These are phyloP conservation scores for Ilyonectria robusta DNA, from an alignment of 2,329 filamentous ascomycete species.

Conservation along the genomic window DNA sequence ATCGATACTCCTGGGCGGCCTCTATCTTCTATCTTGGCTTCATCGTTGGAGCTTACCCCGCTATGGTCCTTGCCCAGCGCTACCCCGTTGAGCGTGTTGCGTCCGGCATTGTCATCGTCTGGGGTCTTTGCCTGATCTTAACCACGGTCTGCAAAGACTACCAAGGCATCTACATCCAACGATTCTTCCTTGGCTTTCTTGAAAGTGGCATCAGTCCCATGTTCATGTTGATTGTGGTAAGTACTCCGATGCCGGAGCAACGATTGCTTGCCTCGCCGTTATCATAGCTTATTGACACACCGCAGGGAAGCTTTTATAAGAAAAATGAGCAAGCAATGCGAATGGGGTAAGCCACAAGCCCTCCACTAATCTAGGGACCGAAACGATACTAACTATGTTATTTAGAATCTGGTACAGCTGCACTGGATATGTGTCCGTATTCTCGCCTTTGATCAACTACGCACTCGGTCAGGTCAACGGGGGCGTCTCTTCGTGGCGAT, in stretches of 20 bases:
- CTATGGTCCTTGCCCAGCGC: conserved; percentile 57
- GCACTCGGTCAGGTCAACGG: conserved; percentile 61
- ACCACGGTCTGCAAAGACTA: conserved; percentile 56
- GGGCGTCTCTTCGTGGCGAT: conserved; percentile 49
- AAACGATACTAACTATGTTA: neutral
- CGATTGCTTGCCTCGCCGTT: neutral
- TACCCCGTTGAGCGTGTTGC: conserved; percentile 63
- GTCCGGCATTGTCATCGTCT: conserved; percentile 48
- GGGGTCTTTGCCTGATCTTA: conserved; percentile 56
- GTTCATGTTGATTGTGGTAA: conserved; percentile 67
- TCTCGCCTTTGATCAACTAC: conserved; percentile 64
- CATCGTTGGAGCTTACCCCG: conserved; percentile 63
- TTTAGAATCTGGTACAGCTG: conserved; percentile 57
- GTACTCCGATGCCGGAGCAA: conserved; percentile 25
- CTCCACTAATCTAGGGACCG: rapidly evolving
- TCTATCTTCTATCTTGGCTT: conserved; percentile 65
- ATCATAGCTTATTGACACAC: neutral
- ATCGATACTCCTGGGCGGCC: conserved; percentile 60
- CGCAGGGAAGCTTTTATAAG: conserved; percentile 55
- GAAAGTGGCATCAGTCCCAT: conserved; percentile 70
- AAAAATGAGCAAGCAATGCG: conserved; percentile 57
- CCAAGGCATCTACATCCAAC: conserved; percentile 57
- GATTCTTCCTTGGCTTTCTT: conserved; percentile 70
- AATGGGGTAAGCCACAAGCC: conserved; percentile 44
- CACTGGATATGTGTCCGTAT: conserved; percentile 60